A percentile compares a stretch with the other conserved stretches of the same genome.
phyloP scores from a whole-genome alignment of 2,329 filamentous ascomycete genomes.

The Polytolypa hystricis region DNA sequence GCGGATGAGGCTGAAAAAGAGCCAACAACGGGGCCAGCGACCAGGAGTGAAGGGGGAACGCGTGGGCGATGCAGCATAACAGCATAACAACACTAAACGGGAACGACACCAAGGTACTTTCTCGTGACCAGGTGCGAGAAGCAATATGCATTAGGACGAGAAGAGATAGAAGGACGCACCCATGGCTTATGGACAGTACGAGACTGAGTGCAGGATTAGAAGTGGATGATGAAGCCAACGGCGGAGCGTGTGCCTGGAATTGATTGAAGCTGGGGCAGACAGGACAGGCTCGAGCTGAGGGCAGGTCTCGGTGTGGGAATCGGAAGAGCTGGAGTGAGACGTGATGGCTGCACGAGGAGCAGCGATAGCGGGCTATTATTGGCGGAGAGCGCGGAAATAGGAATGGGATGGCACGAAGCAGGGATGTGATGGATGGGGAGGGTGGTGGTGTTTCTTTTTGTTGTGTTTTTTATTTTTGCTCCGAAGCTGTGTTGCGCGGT shows the following conservation, averaged over 20 bases:
- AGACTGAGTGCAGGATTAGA: slow-evolving; percentile 1
- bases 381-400: neutral
- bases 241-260: neutral
- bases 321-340: neutral
- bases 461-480: no score
- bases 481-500: no score
- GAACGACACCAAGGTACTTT: slow-evolving; percentile 2
- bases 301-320: neutral
- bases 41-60: neutral
- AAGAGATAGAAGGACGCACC: slow-evolving; percentile 11
- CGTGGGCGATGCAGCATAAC: slow-evolving; percentile 3
- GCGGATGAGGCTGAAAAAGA: neutral
- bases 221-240: no score
- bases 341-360: neutral
- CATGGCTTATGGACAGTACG: slow-evolving; percentile 12
- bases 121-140: neutral
- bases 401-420: neutral
- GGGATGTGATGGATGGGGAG: neutral
- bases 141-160: neutral
- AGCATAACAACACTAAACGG: slow-evolving; percentile 2
- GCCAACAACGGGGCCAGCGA: slow-evolving; percentile 3
- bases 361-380: neutral
- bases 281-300: neutral
- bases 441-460: no score
- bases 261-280: neutral